Evolutionary conservation across 805 yeast species (phyloP).

Genomic region (Blastobotrys robertii): DNA sequence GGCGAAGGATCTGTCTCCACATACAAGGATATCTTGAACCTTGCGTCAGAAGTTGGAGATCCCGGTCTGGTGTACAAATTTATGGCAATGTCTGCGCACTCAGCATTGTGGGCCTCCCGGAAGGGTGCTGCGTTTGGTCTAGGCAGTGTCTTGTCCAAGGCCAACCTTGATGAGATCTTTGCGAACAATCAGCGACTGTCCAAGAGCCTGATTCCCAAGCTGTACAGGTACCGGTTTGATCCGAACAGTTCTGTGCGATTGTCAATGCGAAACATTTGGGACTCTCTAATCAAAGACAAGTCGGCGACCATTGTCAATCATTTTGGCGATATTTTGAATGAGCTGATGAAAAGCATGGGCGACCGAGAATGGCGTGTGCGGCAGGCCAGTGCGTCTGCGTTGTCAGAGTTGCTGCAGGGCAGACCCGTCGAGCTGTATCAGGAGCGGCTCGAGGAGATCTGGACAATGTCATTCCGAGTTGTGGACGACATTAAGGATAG

Average conservation of each 20-base stretch:
- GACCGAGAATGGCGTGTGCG: conserved; percentile 88
- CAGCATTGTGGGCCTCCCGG: conserved; percentile 85
- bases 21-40: conserved; percentile 74
- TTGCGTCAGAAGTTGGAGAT: conserved; percentile 93
- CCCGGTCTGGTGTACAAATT: conserved; percentile 89
- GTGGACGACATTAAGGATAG: conserved; percentile 94
- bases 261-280: conserved; percentile 89
- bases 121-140: conserved; percentile 92
- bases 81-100: conserved; percentile 82
- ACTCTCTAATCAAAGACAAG: conserved; percentile 48
- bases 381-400: conserved; percentile 72
- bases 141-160: conserved; percentile 72
- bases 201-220: conserved; percentile 61
- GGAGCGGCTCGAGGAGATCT: conserved; percentile 41
- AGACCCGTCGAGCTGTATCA: conserved; percentile 42
- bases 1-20: conserved; percentile 84
- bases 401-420: conserved; percentile 60
- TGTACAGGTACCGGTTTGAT: conserved; percentile 78
- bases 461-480: conserved; percentile 81
- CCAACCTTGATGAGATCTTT: conserved; percentile 57
- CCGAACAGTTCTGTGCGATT: conserved; percentile 65
- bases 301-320: conserved; percentile 46
- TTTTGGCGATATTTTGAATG: conserved; percentile 51
- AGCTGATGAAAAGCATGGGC: conserved; percentile 59
- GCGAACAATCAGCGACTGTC: conserved; percentile 45